phyloP scores from a whole-genome alignment of 2,329 filamentous ascomycete species.

The Epichloe aotearoae region DNA sequence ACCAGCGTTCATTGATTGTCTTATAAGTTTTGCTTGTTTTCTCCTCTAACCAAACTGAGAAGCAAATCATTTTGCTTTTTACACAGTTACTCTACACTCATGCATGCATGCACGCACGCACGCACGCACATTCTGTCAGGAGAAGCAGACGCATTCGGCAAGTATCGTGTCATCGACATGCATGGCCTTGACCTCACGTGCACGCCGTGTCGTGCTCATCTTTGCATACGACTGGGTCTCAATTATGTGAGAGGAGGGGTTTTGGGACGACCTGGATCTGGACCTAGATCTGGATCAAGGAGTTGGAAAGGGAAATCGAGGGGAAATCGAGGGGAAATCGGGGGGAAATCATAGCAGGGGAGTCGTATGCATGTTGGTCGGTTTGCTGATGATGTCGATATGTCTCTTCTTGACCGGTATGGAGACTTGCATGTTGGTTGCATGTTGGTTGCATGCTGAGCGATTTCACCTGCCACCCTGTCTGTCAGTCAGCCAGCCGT shows the following conservation, averaged over 20 bases:
- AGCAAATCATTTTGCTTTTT: neutral
- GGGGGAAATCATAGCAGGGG: no score
- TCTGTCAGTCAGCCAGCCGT: neutral
- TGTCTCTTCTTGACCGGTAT: neutral
- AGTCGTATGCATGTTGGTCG: neutral
- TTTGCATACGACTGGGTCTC: neutral
- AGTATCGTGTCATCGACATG: neutral
- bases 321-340: no score
- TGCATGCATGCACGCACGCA: neutral
- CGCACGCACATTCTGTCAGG: neutral
- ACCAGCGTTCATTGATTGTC: neutral
- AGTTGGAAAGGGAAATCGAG: no score
- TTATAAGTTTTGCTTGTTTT: neutral
- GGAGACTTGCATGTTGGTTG: neutral
- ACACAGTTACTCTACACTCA: neutral
- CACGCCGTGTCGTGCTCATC: neutral
- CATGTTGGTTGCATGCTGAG: neutral
- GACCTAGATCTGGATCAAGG: no score
- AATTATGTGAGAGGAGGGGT: neutral
- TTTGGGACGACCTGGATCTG: neutral
- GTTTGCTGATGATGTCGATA: neutral
- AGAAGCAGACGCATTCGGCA: neutral
- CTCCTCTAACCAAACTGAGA: neutral
- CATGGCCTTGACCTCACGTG: neutral
- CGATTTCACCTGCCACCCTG: no score